Evolutionary conservation across 306 rosid genomes (phyloP), one percentile per base, ranked within the genome.

Genomic region (Acacia crassicarpa): DNA sequence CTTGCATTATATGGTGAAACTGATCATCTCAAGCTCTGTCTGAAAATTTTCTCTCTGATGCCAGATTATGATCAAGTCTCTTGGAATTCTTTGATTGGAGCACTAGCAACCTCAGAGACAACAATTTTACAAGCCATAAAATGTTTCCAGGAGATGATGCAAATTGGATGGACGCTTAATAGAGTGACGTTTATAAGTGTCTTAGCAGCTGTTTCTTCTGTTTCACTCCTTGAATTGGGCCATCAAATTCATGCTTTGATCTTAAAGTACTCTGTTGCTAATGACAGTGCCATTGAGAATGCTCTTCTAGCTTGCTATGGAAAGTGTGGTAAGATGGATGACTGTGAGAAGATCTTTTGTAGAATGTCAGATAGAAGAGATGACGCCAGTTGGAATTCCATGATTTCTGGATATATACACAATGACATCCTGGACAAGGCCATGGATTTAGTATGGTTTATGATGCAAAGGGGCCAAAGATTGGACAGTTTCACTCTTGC

Each of bases 341-440:
- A 89, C 80, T 91, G 97, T 65, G 97, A 92, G 84, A 86, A 83
- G 84, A 88, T 92, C 46, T 94, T 92, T 85, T 85, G 84, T 23
- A 83, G 91, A 90, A 89, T 94, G 97, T 75, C 82, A 48, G 92
- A 90, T 40, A 85, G 93, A 81, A 87, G 89, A 74, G 98, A 94
- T 79, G 98, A 90, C 81, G 87, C 91, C 67, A 92, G 98, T 81
- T 94, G 97, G 97, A 94, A 94, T 86, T 89, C 98, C 72, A 91
- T 94, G 97, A 94, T 94, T 86, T 92, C 91, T 74, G 97, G 98
- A 71, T 94, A 92, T 69, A 84, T 91, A 78, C 98, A 91, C 85
- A 92, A 90, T 40, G 92, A 89, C 81, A 73, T 78, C 81, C 88
- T 92, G 86, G 76, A 89, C 81, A 89, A 92, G 86, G 97, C 97